Conservation (phyloP, 1,139 yeast genomes). For the Tardiomyces digboiensis region DNA sequence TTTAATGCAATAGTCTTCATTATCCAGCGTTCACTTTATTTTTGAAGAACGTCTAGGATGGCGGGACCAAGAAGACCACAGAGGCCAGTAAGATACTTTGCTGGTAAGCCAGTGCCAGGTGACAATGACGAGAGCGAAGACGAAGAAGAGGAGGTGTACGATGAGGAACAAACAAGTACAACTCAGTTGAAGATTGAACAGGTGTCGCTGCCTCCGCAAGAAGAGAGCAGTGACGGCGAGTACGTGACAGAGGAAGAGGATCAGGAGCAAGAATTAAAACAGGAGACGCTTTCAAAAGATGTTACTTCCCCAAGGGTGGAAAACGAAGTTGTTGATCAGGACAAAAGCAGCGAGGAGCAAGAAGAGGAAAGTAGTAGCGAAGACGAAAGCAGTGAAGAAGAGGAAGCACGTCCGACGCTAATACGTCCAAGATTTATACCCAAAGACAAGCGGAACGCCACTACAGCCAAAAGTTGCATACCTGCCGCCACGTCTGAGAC, state of each 20-base stretch:
- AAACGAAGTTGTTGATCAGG: conserved; percentile 7
- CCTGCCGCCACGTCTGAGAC: background rate
- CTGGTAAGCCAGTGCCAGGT: conserved; percentile 13
- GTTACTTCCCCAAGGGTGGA: background rate
- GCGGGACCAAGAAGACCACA: background rate
- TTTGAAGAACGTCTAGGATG: no score
- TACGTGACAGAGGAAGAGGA: conserved; percentile 7
- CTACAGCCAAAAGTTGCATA: background rate
- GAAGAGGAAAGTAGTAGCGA: conserved; percentile 10
- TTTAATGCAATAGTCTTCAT: no score
- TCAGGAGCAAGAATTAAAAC: conserved; percentile 6
- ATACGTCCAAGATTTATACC: conserved; percentile 12
- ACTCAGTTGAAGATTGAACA: background rate
- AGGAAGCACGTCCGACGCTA: conserved; percentile 12
- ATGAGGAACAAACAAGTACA: conserved; percentile 6
- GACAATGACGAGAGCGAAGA: conserved; percentile 5
- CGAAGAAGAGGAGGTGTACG: conserved; percentile 1
- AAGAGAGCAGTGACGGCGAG: conserved; percentile 3
- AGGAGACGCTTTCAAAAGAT: background rate
- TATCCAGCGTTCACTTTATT: no score
- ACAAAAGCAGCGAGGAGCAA: conserved; percentile 5
- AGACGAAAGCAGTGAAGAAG: background rate
- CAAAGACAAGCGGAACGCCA: background rate
- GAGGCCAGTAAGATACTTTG: conserved; percentile 14
- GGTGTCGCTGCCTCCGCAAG: conserved; percentile 2